phyloP scores from a whole-genome alignment of 371 early-diverging fungal genomes.

The Haplosporangium sp. region DNA sequence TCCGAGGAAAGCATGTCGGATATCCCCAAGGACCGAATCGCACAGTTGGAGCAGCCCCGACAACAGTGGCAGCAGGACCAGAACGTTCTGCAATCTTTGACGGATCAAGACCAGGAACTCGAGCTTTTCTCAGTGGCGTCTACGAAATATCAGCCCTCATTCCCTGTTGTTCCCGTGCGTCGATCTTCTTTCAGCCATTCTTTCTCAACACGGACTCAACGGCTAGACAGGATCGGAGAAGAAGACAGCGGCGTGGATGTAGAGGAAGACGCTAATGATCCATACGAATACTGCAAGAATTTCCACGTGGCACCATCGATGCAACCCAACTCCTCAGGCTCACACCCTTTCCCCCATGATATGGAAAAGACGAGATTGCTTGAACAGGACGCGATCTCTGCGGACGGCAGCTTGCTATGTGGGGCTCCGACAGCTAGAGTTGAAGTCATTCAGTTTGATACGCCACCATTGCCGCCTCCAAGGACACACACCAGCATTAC shows the following conservation, averaged over 20 bases:
- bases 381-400: too few species aligned
- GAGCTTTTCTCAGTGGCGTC: not conserved
- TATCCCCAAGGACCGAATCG: not conserved
- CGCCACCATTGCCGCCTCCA: not conserved
- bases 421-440: too few species aligned
- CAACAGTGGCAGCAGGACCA: not conserved
- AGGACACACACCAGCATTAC: slow-evolving; percentile 1
- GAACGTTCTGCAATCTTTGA: not conserved
- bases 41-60: not conserved
- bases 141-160: not conserved
- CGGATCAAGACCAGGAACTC: not conserved
- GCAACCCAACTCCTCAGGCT: slow-evolving; percentile 4
- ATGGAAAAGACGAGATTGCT: too few species aligned
- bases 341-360: not conserved
- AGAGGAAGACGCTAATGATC: not conserved
- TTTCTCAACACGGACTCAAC: not conserved
- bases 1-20: not conserved
- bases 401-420: too few species aligned
- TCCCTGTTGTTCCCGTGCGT: slow-evolving; percentile 2
- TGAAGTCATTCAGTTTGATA: not conserved
- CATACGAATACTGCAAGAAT: not conserved
- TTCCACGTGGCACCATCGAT: not conserved
- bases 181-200: slow-evolving; percentile 2
- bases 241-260: not conserved
- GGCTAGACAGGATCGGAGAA: not conserved